phyloP scores from a whole-genome alignment of 2,329 filamentous ascomycete genomes.

The Neonectria magnoliae region DNA sequence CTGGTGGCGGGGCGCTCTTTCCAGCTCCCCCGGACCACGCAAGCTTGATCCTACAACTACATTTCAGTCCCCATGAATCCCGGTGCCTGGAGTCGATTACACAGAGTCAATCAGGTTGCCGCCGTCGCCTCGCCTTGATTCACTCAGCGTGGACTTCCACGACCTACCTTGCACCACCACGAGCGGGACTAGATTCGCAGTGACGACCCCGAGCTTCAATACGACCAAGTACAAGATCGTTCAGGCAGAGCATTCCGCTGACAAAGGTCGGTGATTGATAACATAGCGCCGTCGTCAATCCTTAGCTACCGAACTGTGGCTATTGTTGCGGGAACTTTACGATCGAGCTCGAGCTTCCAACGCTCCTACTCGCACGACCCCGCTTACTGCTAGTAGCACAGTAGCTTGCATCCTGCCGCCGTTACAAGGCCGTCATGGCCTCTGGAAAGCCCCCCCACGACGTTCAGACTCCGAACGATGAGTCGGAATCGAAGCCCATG shows the following conservation, averaged over 20 bases:
- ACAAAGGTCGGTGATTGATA: background rate
- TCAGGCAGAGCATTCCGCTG: slow-evolving; percentile 4
- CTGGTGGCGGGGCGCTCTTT: slow-evolving; percentile 34
- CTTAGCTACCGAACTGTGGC: background rate
- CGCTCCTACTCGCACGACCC: slow-evolving; percentile 28
- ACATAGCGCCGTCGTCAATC: background rate
- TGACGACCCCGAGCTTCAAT: slow-evolving; percentile 39
- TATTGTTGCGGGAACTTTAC: slow-evolving; percentile 10
- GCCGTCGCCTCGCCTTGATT: background rate
- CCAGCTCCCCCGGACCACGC: slow-evolving; percentile 20
- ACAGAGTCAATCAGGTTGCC: background rate
- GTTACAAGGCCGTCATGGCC: slow-evolving; percentile 20
- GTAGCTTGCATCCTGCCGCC: slow-evolving; percentile 20
- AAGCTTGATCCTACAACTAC: slow-evolving; percentile 22
- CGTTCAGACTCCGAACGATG: slow-evolving; percentile 10
- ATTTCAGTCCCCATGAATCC: slow-evolving; percentile 7
- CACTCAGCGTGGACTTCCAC: background rate
- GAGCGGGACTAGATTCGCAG: slow-evolving; percentile 33
- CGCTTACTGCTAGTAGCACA: slow-evolving; percentile 22
- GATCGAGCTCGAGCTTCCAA: slow-evolving; percentile 8
- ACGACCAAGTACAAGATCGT: slow-evolving; percentile 8
- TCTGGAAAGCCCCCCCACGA: slow-evolving; percentile 20
- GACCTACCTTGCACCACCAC: slow-evolving; percentile 33
- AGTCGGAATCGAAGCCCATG: slow-evolving; percentile 22
- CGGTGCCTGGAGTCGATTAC: slow-evolving; percentile 6